phyloP scores from a whole-genome alignment of 257 asterid genomes.

The Solanum chmielewskii region DNA sequence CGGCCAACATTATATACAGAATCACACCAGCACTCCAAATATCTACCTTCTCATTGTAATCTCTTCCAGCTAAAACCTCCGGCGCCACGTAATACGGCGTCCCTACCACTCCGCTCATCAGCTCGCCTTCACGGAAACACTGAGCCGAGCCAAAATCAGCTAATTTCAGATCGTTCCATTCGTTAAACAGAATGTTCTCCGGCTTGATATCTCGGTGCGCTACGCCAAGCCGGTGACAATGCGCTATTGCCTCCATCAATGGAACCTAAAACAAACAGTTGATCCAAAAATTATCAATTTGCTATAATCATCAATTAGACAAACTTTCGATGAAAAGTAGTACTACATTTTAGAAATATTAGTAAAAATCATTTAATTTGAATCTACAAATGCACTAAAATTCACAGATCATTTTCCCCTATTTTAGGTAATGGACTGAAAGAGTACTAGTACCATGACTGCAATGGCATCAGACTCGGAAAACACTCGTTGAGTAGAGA shows the following conservation, averaged over 20 bases:
- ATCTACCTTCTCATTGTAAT: conserved; percentile 19
- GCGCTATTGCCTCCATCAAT: conserved; percentile 65
- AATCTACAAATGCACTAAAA: background rate
- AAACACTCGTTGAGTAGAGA: conserved; percentile 22
- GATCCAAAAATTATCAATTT: background rate
- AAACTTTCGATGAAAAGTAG: background rate
- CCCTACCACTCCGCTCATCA: conserved; percentile 23
- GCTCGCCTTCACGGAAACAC: conserved; percentile 24
- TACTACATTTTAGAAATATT: background rate
- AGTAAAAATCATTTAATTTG: background rate
- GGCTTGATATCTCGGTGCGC: conserved; percentile 82
- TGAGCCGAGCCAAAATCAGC: conserved; percentile 81
- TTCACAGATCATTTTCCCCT: background rate
- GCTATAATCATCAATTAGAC: background rate
- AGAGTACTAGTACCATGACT: conserved; percentile 50
- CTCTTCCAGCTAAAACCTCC: conserved; percentile 15
- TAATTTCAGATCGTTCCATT: conserved; percentile 39
- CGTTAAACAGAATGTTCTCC: conserved; percentile 59
- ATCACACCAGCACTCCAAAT: conserved; percentile 30
- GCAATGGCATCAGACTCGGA: conserved; percentile 48
- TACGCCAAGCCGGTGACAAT: conserved; percentile 53
- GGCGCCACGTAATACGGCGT: conserved; percentile 31
- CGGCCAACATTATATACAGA: conserved; percentile 26
- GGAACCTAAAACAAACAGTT: conserved; percentile 25
- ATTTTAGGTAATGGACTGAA: background rate